Percentiles rank a stretch among this genome's conserved stretches.
Evolutionary conservation across 345 rosid species (phyloP).

Genomic region (Rhodamnia rubescens): DNA sequence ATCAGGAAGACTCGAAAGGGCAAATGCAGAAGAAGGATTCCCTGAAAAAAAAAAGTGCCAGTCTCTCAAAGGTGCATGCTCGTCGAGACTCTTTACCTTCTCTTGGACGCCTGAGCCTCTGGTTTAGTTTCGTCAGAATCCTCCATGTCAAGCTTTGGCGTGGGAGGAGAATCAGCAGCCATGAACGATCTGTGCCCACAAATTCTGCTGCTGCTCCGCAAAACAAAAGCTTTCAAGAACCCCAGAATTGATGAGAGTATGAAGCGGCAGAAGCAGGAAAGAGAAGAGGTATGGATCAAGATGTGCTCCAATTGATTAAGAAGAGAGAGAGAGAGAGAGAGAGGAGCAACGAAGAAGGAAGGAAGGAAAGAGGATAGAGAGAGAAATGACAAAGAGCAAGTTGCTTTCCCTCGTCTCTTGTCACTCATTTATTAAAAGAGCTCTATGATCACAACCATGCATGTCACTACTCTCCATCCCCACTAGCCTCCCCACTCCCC

Average conservation of each 20-base stretch:
- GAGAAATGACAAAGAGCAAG: background rate
- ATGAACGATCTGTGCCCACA: conserved; percentile 3
- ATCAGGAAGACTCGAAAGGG: background rate
- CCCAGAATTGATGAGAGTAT: background rate
- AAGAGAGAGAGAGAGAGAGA: background rate
- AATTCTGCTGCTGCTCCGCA: background rate
- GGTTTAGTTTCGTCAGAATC: conserved; percentile 16
- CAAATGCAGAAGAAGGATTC: background rate
- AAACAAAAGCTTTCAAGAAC: background rate
- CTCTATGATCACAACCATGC: conserved; percentile 1
- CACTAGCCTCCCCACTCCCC: conserved; percentile 12
- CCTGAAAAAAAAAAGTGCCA: background rate
- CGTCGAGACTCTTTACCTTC: conserved; percentile 18
- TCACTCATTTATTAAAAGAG: conserved; percentile 28
- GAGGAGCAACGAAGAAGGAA: background rate
- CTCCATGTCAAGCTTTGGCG: conserved; percentile 18
- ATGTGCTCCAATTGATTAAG: background rate
- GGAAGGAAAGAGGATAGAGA: background rate
- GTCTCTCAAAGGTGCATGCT: background rate
- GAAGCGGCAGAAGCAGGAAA: background rate
- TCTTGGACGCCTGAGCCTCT: conserved; percentile 36
- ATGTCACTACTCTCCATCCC: conserved; percentile 13
- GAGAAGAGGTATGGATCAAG: background rate
- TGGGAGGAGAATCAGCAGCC: conserved; percentile 21
- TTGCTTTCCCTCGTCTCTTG: conserved; percentile 16